phyloP scores from a whole-genome alignment of 148 eudicot genomes.

The Gaultheria prostrata region DNA sequence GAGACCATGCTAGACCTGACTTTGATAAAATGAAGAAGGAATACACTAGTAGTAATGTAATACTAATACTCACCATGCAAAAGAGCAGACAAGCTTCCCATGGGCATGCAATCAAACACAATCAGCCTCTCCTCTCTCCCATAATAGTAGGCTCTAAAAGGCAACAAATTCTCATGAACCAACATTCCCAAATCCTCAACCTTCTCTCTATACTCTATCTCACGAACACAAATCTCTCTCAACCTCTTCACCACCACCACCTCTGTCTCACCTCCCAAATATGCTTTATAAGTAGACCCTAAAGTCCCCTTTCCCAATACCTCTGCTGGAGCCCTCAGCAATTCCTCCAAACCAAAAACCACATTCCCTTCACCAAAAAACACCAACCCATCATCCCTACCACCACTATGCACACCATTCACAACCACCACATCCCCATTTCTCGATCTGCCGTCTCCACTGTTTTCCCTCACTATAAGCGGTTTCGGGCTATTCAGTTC shows the following conservation, averaged over 20 bases:
- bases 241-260: constrained; percentile 42
- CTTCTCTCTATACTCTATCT: constrained; percentile 27
- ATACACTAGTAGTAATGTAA: no score
- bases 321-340: constrained; percentile 50
- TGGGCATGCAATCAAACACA: constrained; percentile 33
- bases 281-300: constrained; percentile 38
- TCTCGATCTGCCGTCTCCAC: background rate
- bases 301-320: constrained; percentile 36
- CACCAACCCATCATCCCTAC: constrained; percentile 24
- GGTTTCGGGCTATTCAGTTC: constrained; percentile 8
- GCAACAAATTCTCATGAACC: constrained; percentile 42
- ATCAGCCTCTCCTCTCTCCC: constrained; percentile 45
- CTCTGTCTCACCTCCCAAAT: constrained; percentile 20
- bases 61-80: constrained; percentile 44
- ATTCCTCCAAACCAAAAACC: constrained; percentile 20
- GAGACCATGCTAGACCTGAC: no score
- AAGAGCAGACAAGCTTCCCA: constrained; percentile 37
- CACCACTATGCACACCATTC: background rate
- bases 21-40: no score
- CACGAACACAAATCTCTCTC: constrained; percentile 30
- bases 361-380: background rate
- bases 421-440: constrained; percentile 3
- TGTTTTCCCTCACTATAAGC: background rate
- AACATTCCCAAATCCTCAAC: constrained; percentile 29
- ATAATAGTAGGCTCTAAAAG: constrained; percentile 33